Evolutionary conservation across 2,329 filamentous ascomycete species (phyloP), one percentile per base, ranked within the genome.

Genomic region (Diaporthe citri): DNA sequence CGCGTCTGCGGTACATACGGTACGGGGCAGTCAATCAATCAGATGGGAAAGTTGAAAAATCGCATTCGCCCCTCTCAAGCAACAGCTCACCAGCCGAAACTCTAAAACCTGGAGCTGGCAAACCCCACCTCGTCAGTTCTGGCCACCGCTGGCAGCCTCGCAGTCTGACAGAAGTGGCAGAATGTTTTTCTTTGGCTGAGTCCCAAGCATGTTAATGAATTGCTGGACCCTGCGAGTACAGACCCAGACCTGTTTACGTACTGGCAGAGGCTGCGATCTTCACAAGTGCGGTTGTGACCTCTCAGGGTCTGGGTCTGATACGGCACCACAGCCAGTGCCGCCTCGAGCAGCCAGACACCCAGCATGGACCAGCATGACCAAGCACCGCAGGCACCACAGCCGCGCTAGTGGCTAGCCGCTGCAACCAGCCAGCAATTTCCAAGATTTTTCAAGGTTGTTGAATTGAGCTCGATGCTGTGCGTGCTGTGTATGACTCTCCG

Each of bases 11-110:
- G 56, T 41, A 60, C 56, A 39, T 39, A 22, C 9, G 5, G 22
- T 34, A 59, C 56, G 34, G 67, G 34, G 43, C n/a, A 59, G 22
- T 34, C 64, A 59, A 28, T 71, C 46, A 67, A 75, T 59, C 48
- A 43, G 28, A 76, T 76, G 75, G 75, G 66, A 76, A 74, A 67
- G 66, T 76, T 55, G 43, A 56, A 74, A 76, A 69, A 60, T 74
- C 56, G 75, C 75, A 75, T 75, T 28, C 64, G 71, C 52, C 57
- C 51, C 57, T n/a, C 36, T 28, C 66, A 41, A 55, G 48, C 64
- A 55, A 41, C 64, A 69, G 34, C 48, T 69, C 46, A 69, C 31
- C 46, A 69, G 31, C 64, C 64, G 34, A 69, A 69, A 69, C 64
- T 69, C 64, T 69, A 69, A 55, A 52, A 39, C 28, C 17, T 2